Percentiles rank a stretch among this genome's conserved stretches.
Evolutionary conservation across 1,284 basidiomycete species (phyloP).

Genomic region (Peniophora sp.): DNA sequence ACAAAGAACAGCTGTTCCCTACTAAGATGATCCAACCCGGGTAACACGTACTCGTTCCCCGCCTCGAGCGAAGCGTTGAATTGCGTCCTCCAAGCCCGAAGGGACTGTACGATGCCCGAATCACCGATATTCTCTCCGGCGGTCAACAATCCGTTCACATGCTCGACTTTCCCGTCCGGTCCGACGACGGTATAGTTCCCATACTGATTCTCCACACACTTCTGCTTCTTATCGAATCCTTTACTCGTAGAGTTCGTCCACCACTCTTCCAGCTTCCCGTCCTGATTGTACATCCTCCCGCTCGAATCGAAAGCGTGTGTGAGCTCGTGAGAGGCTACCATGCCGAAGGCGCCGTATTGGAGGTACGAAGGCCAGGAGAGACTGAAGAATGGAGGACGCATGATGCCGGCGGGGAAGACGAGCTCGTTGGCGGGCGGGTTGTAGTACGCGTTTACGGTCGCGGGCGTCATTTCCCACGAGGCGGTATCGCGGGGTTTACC

Average conservation of each 20-base stretch:
- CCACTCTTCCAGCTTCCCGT: conserved; percentile 82
- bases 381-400: conserved; percentile 90
- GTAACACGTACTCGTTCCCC: conserved; percentile 68
- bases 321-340: conserved; percentile 85
- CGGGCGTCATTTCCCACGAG: conserved; percentile 87
- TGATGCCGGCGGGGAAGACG: conserved; percentile 94
- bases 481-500: conserved; percentile 68
- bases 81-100: conserved; percentile 81
- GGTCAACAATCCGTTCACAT: conserved; percentile 31
- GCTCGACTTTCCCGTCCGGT: conserved; percentile 33
- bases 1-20: conserved; percentile 90
- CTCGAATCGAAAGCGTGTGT: conserved; percentile 93
- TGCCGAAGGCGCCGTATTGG: conserved; percentile 87
- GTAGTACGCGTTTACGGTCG: conserved; percentile 76
- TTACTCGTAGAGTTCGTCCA: conserved; percentile 81
- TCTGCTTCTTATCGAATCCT: conserved; percentile 77
- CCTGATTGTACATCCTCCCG: conserved; percentile 75
- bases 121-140: conserved; percentile 91
- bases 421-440: conserved; percentile 82
- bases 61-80: conserved; percentile 42
- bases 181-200: no score
- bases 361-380: conserved; percentile 83
- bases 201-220: conserved; percentile 89
- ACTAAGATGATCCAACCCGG: conserved; percentile 72
- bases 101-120: conserved; percentile 78